Base-by-base conservation (phyloP, 2,329 filamentous ascomycete species). In the Ophiostoma populinum region DNA sequence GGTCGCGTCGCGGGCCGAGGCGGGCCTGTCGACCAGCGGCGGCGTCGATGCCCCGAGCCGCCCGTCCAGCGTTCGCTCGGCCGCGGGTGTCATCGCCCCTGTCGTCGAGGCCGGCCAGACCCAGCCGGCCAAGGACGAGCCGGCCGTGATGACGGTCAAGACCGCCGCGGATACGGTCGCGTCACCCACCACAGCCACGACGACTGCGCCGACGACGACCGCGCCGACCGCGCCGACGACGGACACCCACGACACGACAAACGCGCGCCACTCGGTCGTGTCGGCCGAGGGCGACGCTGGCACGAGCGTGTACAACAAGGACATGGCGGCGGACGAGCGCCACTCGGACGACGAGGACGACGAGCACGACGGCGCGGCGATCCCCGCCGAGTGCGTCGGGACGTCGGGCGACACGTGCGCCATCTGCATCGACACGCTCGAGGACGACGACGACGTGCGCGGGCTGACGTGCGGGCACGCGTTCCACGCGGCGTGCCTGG, bases 401-500 rank as follows among this genome's bases (percentile, higher is more conserved):
- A 77, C 78, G 35, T 80, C 83, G 1, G 90, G 87, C 28, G 90
- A 98, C 51, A 80, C 83, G 2, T 98, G 90, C 55, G 90, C 90
- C 34, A 95, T 98, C 47, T 98, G 90, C 55, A 78, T 98, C 44
- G 90, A 98, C 51, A 78, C 71, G 0, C 69, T 98, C 13, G 90
- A 98, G 53, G 83, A 95, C 43, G 82, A 94, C 43, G 90, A 95
- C 47, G 87, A 98, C 51, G 76, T 98, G 33, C 81, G 90, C 46
- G 90, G 90, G 3, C 61, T 98, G 41, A 85, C 82, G 4, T 98
- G 90, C 50, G 90, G 90, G n/a, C 90, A 98, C 55, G 86, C 87
- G 36, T 98, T 95, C 69, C 90, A 98, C 53, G 86, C 85, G 34
- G 81, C 79, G 25, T 98, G 90, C 51, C 72, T 98, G 32, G 90